A percentile compares a stretch with the other conserved stretches of the same genome.
These are phyloP conservation scores for Plasmodium inui DNA, from an alignment of 169 alveolate genomes.

Conservation along the genomic window DNA sequence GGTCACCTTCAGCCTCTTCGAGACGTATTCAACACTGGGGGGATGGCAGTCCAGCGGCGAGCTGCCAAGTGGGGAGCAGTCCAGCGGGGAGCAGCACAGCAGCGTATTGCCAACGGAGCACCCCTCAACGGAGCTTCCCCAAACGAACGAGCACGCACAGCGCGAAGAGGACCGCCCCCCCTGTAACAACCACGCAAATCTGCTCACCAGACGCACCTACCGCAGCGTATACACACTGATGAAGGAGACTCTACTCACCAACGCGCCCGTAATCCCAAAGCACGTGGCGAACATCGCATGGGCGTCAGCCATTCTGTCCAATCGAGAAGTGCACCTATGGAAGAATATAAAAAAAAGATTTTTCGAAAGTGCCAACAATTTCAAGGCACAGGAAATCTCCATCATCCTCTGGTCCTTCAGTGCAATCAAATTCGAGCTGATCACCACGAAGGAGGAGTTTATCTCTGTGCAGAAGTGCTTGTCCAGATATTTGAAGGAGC, in stretches of 20 bases:
- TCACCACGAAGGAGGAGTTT: constrained; percentile 36
- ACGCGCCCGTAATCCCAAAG: constrained; percentile 7
- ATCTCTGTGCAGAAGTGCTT: constrained; percentile 12
- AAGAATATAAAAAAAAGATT: constrained; percentile 36
- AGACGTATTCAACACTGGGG: constrained; percentile 14
- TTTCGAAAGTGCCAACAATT: constrained; percentile 29
- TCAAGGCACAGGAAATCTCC: constrained; percentile 63
- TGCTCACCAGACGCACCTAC: constrained; percentile 18
- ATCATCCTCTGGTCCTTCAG: constrained; percentile 67
- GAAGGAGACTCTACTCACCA: not conserved
- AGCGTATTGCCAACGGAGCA: not conserved
- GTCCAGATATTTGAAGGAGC: constrained; percentile 9
- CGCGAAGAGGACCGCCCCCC: not conserved
- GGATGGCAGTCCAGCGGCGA: not conserved
- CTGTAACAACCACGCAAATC: constrained; percentile 4
- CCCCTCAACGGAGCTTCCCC: not conserved
- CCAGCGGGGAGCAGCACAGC: not conserved
- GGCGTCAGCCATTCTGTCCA: constrained; percentile 56
- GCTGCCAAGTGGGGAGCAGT: not conserved
- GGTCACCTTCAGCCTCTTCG: constrained; percentile 46
- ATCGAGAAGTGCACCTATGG: constrained; percentile 42
- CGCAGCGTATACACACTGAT: constrained; percentile 11
- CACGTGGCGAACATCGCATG: constrained; percentile 71
- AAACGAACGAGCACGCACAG: not conserved
- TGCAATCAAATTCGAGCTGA: constrained; percentile 29